Conservation (phyloP, 1,139 yeast genomes). For the Yamadazyma diddensiae region DNA sequence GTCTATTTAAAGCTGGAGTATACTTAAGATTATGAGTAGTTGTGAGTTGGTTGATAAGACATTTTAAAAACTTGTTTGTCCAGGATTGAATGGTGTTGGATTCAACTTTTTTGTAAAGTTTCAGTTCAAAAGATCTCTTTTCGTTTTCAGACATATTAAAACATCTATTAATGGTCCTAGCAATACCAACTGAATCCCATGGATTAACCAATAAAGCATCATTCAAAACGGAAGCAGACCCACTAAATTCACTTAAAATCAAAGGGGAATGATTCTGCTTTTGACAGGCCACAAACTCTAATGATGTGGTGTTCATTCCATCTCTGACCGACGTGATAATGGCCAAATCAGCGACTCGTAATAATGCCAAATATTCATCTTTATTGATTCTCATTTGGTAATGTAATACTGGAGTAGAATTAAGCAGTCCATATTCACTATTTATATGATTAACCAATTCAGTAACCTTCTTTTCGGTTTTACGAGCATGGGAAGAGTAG, state of each 20-base stretch:
- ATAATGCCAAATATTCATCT: conserved; percentile 83
- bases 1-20: conserved; percentile 85
- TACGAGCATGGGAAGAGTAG: conserved; percentile 46
- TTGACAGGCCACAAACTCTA: conserved; percentile 90
- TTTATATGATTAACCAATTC: conserved; percentile 80
- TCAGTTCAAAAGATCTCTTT: conserved; percentile 43
- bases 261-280: conserved; percentile 70
- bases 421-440: conserved; percentile 75
- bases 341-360: conserved; percentile 87
- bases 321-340: conserved; percentile 89
- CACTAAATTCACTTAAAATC: conserved; percentile 88
- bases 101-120: conserved; percentile 62
- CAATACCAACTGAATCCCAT: conserved; percentile 94
- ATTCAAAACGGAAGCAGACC: conserved; percentile 75
- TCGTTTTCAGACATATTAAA: conserved; percentile 47
- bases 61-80: conserved; percentile 63
- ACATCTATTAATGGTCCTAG: conserved; percentile 74
- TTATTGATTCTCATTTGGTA: conserved; percentile 86
- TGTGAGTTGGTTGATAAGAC: conserved; percentile 49
- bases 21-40: conserved; percentile 47
- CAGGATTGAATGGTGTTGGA: conserved; percentile 77
- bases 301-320: conserved; percentile 94
- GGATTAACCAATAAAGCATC: conserved; percentile 91
- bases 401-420: conserved; percentile 83
- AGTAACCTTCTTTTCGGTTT: conserved; percentile 72